Conservation (phyloP, 495 filamentous ascomycete genomes). For the Xeromyces bisporus region DNA sequence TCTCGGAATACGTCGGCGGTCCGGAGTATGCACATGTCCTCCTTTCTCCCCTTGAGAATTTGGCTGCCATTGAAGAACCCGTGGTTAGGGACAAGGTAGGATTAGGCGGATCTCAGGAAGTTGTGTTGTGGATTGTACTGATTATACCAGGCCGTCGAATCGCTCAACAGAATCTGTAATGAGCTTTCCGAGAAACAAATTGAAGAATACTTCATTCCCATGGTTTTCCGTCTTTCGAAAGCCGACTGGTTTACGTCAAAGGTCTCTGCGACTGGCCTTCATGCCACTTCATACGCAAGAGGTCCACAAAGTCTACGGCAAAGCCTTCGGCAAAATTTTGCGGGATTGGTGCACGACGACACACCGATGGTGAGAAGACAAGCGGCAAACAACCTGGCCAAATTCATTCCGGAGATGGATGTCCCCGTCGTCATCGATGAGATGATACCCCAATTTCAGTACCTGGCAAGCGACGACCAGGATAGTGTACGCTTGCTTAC, state of each 20-base stretch:
- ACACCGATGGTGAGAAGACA: slow-evolving; percentile 97
- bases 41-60: slow-evolving; percentile 89
- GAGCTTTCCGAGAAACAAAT: slow-evolving; percentile 80
- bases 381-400: slow-evolving; percentile 87
- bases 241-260: slow-evolving; percentile 99
- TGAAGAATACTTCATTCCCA: slow-evolving; percentile 90
- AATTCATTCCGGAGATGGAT: slow-evolving; percentile 94
- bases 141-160: slow-evolving; percentile 71
- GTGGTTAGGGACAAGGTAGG: slow-evolving; percentile 89
- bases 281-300: slow-evolving; percentile 80
- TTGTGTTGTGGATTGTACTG: slow-evolving; percentile 7
- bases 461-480: slow-evolving; percentile 87
- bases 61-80: slow-evolving; percentile 95
- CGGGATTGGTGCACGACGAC: slow-evolving; percentile 87
- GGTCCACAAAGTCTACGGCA: slow-evolving; percentile 72
- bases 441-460: slow-evolving; percentile 98
- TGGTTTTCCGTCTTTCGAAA: slow-evolving; percentile 87
- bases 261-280: slow-evolving; percentile 91
- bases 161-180: slow-evolving; percentile 94
- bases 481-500: slow-evolving; percentile 93
- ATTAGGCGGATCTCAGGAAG: slow-evolving; percentile 2
- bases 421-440: slow-evolving; percentile 81
- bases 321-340: slow-evolving; percentile 75
- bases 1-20: slow-evolving; percentile 95
- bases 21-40: slow-evolving; percentile 89